Evolutionary conservation across 176 grass and related monocot species (phyloP), one percentile per base, ranked within the genome.

Genomic region (Lolium perenne): DNA sequence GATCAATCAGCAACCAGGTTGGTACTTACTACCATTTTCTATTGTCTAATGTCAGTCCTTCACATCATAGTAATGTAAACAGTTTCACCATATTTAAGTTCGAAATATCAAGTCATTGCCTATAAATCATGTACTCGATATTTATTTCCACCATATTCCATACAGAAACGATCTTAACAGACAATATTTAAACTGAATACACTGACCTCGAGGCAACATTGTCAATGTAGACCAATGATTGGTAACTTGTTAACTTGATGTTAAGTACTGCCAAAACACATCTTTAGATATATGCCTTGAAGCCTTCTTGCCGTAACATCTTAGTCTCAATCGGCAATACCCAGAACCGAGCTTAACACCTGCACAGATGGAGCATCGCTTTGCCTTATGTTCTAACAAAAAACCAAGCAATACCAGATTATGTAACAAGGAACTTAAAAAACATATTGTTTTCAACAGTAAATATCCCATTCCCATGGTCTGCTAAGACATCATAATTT

Each of bases 151-250:
- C 29, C 46, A 51, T 77, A 54, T 85, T 77, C 74, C 51, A 78
- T 69, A 82, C 5, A 59, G 2, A 83, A 77, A 57, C 61, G 45
- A 59, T 38, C 22, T 68, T 68, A 77, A 38, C 22, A 41, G n/a
- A 29, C 57, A 74, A 46, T 65, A 58, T 25, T 47, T 25, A 67
- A 75, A 50, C 77, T 67, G 49, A 53, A 15, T 17, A 65, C 18
- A 77, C 60, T 81, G 40, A 89, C 83, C 59, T 86, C 61, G 25
- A 77, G 62, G 7, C 63, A 61, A 86, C 14, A 25, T 69, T 70
- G 40, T 82, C 61, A 81, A 71, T 20, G 6, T 8, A 38, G 61
- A 68, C 79, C 47, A 79, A 68, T 67, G 50, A 85, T 53, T 81
- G 40, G 60, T 60, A 70, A 49, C 70, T 54, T 41, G 43, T 55